These are phyloP conservation scores for Ophiocordyceps australis DNA, from an alignment of 2,329 filamentous ascomycete genomes.

Conservation along the genomic window DNA sequence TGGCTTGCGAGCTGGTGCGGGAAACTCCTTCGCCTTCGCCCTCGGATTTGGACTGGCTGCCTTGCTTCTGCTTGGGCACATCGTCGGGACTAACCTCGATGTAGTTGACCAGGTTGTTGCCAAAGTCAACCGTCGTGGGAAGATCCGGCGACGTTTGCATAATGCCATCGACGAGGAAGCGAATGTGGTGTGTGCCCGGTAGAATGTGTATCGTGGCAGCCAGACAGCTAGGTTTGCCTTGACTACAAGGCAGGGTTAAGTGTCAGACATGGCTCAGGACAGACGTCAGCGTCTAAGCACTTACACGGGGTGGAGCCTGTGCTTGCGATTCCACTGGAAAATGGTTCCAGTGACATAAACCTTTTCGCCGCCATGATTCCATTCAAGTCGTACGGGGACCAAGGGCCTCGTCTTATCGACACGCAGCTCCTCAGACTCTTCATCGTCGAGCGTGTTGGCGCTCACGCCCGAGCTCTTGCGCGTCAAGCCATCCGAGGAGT, in stretches of 20 bases:
- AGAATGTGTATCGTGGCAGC: constrained; percentile 67
- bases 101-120: constrained; percentile 96
- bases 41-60: constrained; percentile 4
- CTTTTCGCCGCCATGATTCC: constrained; percentile 68
- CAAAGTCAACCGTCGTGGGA: constrained; percentile 92
- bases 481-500: constrained; percentile 28
- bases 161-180: constrained; percentile 86
- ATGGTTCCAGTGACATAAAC: constrained; percentile 96
- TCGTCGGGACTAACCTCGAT: constrained; percentile 80
- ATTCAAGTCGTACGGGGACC: constrained; percentile 73
- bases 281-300: too few relatives aligned
- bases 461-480: constrained; percentile 41
- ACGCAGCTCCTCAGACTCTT: constrained; percentile 58
- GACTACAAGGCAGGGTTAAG: constrained; percentile 14
- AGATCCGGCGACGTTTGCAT: constrained; percentile 79
- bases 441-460: constrained; percentile 54
- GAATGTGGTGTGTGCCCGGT: constrained; percentile 89
- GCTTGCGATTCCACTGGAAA: constrained; percentile 93
- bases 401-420: constrained; percentile 59
- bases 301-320: constrained; percentile 71
- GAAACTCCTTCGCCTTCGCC: constrained; percentile 1
- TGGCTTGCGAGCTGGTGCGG: constrained; percentile 9
- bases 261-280: too few relatives aligned
- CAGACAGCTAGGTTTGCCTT: constrained; percentile 43
- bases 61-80: constrained; percentile 20